Percentiles rank a stretch among this genome's conserved stretches.
phyloP scores from a whole-genome alignment of 2,329 filamentous ascomycete genomes.

The Chrysoporthe austroafricana region DNA sequence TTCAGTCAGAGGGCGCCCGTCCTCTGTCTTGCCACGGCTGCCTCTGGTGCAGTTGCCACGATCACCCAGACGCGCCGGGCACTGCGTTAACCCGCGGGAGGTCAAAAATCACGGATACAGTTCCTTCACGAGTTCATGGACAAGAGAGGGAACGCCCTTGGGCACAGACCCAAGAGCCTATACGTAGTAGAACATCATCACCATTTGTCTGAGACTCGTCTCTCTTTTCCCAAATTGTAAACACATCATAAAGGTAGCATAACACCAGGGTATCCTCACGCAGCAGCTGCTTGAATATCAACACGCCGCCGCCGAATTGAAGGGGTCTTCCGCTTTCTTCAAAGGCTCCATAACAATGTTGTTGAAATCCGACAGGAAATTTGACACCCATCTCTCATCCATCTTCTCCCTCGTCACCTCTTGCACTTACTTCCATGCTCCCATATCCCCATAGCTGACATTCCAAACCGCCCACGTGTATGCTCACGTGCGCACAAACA shows the following conservation, averaged over 20 bases:
- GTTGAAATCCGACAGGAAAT: slow-evolving; percentile 12
- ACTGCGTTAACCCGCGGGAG: neutral
- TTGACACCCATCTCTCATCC: slow-evolving; percentile 8
- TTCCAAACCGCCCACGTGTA: slow-evolving; percentile 2
- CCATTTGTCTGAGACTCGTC: neutral
- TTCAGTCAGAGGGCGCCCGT: no score
- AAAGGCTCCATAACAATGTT: slow-evolving; percentile 6
- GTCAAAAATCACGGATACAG: neutral
- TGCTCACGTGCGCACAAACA: slow-evolving; percentile 16
- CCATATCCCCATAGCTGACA: neutral
- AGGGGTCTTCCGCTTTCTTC: neutral
- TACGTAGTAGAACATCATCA: neutral
- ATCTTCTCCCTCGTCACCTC: neutral
- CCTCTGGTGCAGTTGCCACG: neutral
- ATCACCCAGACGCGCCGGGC: neutral
- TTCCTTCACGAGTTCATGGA: neutral
- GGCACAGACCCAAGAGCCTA: neutral
- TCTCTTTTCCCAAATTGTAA: slow-evolving; percentile 10
- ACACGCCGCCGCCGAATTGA: slow-evolving; percentile 9
- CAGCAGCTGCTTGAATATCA: slow-evolving; percentile 11
- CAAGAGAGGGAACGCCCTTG: neutral
- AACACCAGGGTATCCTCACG: slow-evolving; percentile 18
- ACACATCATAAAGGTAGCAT: slow-evolving; percentile 6
- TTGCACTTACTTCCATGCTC: slow-evolving; percentile 6
- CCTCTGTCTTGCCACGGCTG: no score